Evolutionary conservation across 2,329 filamentous ascomycete species (phyloP).

Genomic region (Delphinella strobiligena): DNA sequence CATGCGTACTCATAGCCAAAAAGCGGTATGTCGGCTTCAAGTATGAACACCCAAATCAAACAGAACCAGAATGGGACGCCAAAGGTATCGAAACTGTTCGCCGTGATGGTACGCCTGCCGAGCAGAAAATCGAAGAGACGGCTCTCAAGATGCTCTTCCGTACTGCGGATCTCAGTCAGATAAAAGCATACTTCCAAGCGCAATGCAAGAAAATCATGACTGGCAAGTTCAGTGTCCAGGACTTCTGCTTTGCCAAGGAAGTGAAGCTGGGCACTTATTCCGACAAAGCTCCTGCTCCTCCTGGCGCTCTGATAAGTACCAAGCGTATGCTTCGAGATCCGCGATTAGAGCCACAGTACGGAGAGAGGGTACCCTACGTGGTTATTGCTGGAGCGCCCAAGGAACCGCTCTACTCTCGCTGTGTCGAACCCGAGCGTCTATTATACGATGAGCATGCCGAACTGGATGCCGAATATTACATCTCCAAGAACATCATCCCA

Average conservation of each 20-base stretch:
- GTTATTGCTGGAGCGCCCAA: constrained; percentile 82
- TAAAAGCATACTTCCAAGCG: constrained; percentile 79
- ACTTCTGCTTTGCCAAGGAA: constrained; percentile 91
- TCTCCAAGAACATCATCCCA: constrained; percentile 87
- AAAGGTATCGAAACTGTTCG: constrained; percentile 98
- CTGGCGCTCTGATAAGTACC: constrained; percentile 79
- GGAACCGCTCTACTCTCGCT: constrained; percentile 75
- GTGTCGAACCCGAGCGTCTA: constrained; percentile 74
- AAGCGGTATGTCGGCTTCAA: constrained; percentile 98
- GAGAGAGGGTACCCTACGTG: constrained; percentile 89
- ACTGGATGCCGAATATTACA: constrained; percentile 93
- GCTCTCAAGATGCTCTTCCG: constrained; percentile 81
- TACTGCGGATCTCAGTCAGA: constrained; percentile 74
- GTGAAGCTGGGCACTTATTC: constrained; percentile 84
- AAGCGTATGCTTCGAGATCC: constrained; percentile 78
- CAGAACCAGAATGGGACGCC: constrained; percentile 80
- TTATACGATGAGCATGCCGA: constrained; percentile 64
- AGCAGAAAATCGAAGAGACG: constrained; percentile 94
- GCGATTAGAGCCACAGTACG: constrained; percentile 81
- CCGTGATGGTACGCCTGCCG: constrained; percentile 83
- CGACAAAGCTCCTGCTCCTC: constrained; percentile 65
- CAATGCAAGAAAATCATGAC: constrained; percentile 91
- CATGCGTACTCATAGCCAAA: constrained; percentile 86
- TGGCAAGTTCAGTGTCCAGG: constrained; percentile 76
- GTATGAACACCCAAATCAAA: constrained; percentile 68